A percentile compares a stretch with the other conserved stretches of the same genome.
phyloP scores from a whole-genome alignment of 148 eudicot genomes.

The Fallopia convolvulus region DNA sequence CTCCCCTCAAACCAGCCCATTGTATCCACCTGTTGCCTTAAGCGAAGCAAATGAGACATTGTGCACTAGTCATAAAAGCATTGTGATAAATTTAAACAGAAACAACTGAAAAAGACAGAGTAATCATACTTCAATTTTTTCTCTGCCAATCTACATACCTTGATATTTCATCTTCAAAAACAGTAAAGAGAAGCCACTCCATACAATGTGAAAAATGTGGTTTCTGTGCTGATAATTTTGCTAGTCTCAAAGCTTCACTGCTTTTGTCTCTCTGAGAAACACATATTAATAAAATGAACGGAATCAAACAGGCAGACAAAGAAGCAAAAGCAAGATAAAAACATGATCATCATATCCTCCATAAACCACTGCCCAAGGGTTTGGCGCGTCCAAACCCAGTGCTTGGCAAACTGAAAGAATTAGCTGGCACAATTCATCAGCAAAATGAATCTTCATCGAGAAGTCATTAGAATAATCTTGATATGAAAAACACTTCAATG shows the following conservation, averaged over 20 bases:
- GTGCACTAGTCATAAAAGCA: neutral
- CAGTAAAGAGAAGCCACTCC: slow-evolving; percentile 99
- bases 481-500: neutral
- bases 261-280: slow-evolving; percentile 73
- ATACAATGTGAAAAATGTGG: slow-evolving; percentile 95
- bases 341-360: neutral
- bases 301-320: neutral
- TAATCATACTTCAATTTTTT: neutral
- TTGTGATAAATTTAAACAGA: neutral
- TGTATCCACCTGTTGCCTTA: neutral
- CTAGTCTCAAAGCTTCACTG: slow-evolving; percentile 86
- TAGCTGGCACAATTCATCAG: neutral
- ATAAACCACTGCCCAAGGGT: neutral
- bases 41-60: neutral
- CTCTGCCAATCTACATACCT: slow-evolving; percentile 34
- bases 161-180: slow-evolving; percentile 94
- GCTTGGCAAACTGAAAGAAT: neutral
- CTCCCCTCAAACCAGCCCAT: neutral
- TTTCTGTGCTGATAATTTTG: slow-evolving; percentile 84
- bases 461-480: neutral
- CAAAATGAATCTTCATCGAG: neutral
- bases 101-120: neutral
- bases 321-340: slow-evolving; percentile 3
- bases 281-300: neutral
- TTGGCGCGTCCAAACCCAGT: slow-evolving; percentile 6